These are phyloP conservation scores for Fusarium torreyae DNA, from an alignment of 2,329 filamentous ascomycete species.

Conservation along the genomic window DNA sequence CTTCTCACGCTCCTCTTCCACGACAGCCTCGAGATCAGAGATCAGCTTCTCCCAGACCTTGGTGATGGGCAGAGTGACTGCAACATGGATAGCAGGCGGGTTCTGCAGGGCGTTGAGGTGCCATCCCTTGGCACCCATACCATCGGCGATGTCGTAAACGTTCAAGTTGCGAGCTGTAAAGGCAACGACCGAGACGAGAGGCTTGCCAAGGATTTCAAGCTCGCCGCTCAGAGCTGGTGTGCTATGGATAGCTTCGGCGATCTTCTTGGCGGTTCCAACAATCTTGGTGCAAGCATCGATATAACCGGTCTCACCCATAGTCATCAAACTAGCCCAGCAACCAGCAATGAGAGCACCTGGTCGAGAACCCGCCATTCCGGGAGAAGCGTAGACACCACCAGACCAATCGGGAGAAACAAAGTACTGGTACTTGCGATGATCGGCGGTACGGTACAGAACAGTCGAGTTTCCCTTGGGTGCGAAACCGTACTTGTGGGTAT, in stretches of 20 bases:
- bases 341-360: conserved; percentile 95
- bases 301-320: conserved; percentile 89
- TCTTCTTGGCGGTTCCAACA: conserved; percentile 87
- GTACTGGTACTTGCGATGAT: conserved; percentile 91
- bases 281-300: conserved; percentile 89
- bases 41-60: conserved; percentile 86
- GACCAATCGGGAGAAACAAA: conserved; percentile 96
- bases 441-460: conserved; percentile 86
- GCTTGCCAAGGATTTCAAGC: conserved; percentile 85
- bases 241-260: conserved; percentile 80
- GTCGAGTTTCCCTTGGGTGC: conserved; percentile 98
- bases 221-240: conserved; percentile 79
- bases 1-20: conserved; percentile 84
- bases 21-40: conserved; percentile 76
- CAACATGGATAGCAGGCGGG: conserved; percentile 93
- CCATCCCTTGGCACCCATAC: conserved; percentile 88
- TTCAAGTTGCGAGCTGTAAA: conserved; percentile 89
- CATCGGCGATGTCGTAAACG: conserved; percentile 95
- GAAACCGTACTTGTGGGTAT: conserved; percentile 99
- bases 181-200: conserved; percentile 90
- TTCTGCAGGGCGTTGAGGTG: conserved; percentile 95
- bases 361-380: conserved; percentile 90
- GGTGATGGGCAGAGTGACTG: conserved; percentile 89
- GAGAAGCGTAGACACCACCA: conserved; percentile 95
- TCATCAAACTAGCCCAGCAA: conserved; percentile 95